Evolutionary conservation across 768 basidiomycete genomes (phyloP).

Genomic region (Cystofilobasidium macerans): DNA sequence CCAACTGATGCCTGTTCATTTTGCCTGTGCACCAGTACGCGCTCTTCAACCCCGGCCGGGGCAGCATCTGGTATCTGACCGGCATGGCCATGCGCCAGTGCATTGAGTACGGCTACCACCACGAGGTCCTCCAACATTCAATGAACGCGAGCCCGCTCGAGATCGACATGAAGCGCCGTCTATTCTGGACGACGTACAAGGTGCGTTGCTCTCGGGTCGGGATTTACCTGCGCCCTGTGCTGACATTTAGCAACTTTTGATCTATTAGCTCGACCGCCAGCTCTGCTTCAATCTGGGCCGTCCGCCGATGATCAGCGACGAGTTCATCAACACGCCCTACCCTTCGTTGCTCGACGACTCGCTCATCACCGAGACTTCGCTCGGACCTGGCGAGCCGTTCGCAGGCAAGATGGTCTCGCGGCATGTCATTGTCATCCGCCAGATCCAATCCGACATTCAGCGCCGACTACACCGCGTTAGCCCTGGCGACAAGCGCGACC

Average conservation of each 20-base stretch:
- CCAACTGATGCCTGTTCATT: no score
- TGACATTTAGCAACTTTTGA: no score
- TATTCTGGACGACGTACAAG: constrained; percentile 27
- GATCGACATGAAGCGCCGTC: constrained; percentile 25
- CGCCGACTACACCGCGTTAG: constrained; percentile 35
- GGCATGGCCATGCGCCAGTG: constrained; percentile 38
- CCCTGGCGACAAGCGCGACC: constrained; percentile 26
- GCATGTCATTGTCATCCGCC: constrained; percentile 36
- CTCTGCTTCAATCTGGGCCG: constrained; percentile 36
- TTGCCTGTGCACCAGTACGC: constrained; percentile 33
- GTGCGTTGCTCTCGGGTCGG: no score
- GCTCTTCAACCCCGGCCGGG: constrained; percentile 39
- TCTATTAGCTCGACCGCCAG: constrained; percentile 39
- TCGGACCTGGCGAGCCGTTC: not conserved
- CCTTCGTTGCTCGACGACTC: constrained; percentile 35
- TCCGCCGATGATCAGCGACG: constrained; percentile 39
- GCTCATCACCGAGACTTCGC: constrained; percentile 29
- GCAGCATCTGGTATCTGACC: constrained; percentile 39
- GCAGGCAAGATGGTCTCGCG: constrained; percentile 1
- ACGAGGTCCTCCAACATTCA: constrained; percentile 29
- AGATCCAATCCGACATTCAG: constrained; percentile 38
- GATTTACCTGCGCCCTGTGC: not conserved
- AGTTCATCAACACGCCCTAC: constrained; percentile 37
- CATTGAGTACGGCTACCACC: constrained; percentile 39
- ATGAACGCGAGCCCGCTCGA: constrained; percentile 26